Evolutionary conservation across 2,329 filamentous ascomycete genomes (phyloP).

Genomic region (Aspergillus eucalypticola): DNA sequence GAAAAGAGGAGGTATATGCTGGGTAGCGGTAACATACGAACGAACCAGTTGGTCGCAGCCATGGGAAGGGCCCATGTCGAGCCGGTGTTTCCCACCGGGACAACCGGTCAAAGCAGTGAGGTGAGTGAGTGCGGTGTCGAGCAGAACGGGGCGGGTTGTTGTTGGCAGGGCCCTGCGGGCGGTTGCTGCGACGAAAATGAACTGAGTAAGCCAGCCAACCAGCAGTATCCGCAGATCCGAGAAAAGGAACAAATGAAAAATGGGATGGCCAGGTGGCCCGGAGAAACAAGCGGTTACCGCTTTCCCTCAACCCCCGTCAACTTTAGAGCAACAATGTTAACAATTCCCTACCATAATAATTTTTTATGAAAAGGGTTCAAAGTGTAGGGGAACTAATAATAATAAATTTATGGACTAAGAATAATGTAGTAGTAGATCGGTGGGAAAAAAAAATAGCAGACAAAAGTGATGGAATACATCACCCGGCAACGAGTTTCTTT

Average conservation of each 20-base stretch:
- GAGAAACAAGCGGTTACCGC: conserved; percentile 9
- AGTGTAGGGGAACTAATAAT: background rate
- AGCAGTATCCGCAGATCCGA: conserved; percentile 40
- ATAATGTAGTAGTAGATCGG: too few relatives aligned
- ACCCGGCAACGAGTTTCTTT: conserved; percentile 9
- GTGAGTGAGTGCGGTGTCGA: background rate
- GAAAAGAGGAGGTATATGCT: background rate
- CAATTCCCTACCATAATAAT: background rate
- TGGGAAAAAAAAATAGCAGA: background rate
- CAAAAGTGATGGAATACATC: background rate
- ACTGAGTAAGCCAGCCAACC: conserved; percentile 35
- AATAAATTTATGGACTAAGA: background rate
- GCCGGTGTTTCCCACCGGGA: conserved; percentile 7
- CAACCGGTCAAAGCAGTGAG: conserved; percentile 6
- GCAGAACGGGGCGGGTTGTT: background rate
- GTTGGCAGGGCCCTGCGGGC: conserved; percentile 9
- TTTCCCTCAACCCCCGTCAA: background rate
- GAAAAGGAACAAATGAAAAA: conserved; percentile 29
- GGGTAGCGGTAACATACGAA: background rate
- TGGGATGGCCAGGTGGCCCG: conserved; percentile 31
- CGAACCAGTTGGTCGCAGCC: background rate
- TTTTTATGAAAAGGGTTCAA: background rate
- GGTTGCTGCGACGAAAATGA: conserved; percentile 39
- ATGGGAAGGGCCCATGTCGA: background rate
- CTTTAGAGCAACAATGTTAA: background rate